These are phyloP conservation scores for Chalciporus sp. DNA, from an alignment of 1,284 basidiomycete species.

Conservation along the genomic window DNA sequence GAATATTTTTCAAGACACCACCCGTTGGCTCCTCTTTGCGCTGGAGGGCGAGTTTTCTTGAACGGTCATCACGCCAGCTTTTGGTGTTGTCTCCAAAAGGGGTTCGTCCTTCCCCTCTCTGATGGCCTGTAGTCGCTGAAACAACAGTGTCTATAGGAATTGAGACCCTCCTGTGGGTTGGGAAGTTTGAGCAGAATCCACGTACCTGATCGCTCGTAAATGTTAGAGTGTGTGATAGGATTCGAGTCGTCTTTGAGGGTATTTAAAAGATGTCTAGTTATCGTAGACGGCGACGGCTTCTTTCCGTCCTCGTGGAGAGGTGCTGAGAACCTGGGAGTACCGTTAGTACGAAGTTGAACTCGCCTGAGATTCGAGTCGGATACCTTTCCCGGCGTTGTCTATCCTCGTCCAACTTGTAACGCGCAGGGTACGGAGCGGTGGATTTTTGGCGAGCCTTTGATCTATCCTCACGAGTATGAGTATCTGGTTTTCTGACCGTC, in stretches of 20 bases:
- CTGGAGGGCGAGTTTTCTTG: slow-evolving; percentile 55
- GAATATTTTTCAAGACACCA: slow-evolving; percentile 44
- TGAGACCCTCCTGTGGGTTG: not conserved
- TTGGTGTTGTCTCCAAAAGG: slow-evolving; percentile 34
- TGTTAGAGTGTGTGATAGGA: slow-evolving; percentile 73
- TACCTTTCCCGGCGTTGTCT: slow-evolving; percentile 21
- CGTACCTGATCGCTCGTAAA: slow-evolving; percentile 59
- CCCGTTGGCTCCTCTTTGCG: slow-evolving; percentile 30
- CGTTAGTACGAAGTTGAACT: not conserved
- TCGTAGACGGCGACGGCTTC: slow-evolving; percentile 43
- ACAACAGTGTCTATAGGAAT: slow-evolving; percentile 51
- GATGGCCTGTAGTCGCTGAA: slow-evolving; percentile 67
- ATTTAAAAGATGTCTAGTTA: slow-evolving; percentile 58
- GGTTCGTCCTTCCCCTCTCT: slow-evolving; percentile 56
- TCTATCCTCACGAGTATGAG: slow-evolving; percentile 21
- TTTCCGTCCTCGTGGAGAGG: slow-evolving; percentile 34
- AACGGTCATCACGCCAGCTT: slow-evolving; percentile 47
- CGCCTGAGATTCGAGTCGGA: not conserved
- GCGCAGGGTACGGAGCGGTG: slow-evolving; percentile 13
- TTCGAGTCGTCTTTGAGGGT: slow-evolving; percentile 63
- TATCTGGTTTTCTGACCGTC: slow-evolving; percentile 38
- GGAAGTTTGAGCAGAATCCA: not conserved
- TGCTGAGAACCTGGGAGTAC: slow-evolving; percentile 31
- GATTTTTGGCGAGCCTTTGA: not conserved
- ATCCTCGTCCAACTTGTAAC: slow-evolving; percentile 20